Conservation (phyloP, 345 rosid genomes). For the Aethionema arabicum region DNA sequence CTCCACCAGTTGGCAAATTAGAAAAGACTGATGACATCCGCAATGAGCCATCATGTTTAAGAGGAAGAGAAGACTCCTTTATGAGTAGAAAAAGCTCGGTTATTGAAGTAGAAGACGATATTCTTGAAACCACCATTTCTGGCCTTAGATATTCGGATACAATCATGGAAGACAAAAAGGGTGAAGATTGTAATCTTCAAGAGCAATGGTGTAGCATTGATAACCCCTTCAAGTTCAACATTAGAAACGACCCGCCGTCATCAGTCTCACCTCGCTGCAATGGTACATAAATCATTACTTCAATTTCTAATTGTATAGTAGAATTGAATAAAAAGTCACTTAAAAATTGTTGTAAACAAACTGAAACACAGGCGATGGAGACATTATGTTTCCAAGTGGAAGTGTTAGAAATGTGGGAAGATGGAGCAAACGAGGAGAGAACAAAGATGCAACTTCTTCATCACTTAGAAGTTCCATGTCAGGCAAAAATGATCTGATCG, state of each 20-base stretch:
- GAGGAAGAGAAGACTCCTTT: constrained; percentile 14
- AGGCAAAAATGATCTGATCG: constrained; percentile 57
- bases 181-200: constrained; percentile 13
- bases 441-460: constrained; percentile 29
- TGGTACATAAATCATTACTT: constrained; percentile 40
- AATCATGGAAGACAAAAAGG: constrained; percentile 26
- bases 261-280: constrained; percentile 40
- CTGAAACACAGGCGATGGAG: constrained; percentile 43
- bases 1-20: constrained; percentile 28
- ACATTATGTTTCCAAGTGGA: constrained; percentile 63
- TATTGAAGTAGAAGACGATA: constrained; percentile 28
- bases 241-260: constrained; percentile 45
- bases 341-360: constrained; percentile 7
- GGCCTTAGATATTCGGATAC: constrained; percentile 31
- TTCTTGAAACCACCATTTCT: constrained; percentile 21
- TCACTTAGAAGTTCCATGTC: constrained; percentile 32
- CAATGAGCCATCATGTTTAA: constrained; percentile 25
- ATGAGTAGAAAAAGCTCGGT: constrained; percentile 8
- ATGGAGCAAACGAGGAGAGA: constrained; percentile 81
- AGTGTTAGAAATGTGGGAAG: constrained; percentile 63
- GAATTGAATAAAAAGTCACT: background rate
- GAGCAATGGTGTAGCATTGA: constrained; percentile 24
- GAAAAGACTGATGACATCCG: constrained; percentile 35
- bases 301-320: constrained; percentile 1
- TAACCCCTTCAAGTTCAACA: constrained; percentile 45